These are phyloP conservation scores for Raddia distichophylla DNA, from an alignment of 176 grass and related monocot species.

Conservation along the genomic window DNA sequence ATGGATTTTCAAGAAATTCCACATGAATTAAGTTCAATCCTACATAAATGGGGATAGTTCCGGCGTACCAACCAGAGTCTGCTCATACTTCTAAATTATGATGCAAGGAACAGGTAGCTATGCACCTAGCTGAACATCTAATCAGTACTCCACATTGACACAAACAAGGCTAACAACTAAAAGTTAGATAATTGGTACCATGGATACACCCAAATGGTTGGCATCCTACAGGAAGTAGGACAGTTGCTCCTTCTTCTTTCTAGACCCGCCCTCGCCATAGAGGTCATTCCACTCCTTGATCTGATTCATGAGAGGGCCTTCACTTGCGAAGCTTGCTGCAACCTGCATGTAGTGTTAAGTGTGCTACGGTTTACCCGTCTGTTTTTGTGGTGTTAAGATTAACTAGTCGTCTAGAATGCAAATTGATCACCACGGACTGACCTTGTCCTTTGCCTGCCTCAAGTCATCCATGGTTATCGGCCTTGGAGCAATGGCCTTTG, in stretches of 20 bases:
- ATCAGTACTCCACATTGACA: too few relatives aligned
- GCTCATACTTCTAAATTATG: too few relatives aligned
- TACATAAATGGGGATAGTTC: too few relatives aligned
- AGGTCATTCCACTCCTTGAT: constrained; percentile 89
- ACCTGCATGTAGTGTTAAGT: constrained; percentile 49
- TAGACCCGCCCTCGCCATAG: constrained; percentile 82
- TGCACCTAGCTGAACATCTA: too few relatives aligned
- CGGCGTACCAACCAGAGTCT: too few relatives aligned
- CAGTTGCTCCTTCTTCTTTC: constrained; percentile 58
- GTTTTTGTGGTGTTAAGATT: background rate
- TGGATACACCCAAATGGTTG: too few relatives aligned
- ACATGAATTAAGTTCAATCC: too few relatives aligned
- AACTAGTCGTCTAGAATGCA: background rate
- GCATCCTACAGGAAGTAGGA: constrained; percentile 75
- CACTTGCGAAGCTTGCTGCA: constrained; percentile 63
- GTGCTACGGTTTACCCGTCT: background rate
- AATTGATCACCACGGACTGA: constrained; percentile 31
- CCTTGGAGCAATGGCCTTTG: constrained; percentile 47
- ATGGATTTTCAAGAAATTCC: too few relatives aligned
- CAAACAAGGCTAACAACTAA: too few relatives aligned
- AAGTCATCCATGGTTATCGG: constrained; percentile 87
- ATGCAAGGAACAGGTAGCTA: too few relatives aligned
- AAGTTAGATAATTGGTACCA: too few relatives aligned
- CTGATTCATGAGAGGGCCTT: constrained; percentile 63
- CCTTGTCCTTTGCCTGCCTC: constrained; percentile 78